phyloP scores from a whole-genome alignment of 768 basidiomycete species.

The Sporobolomyces pararoseus region DNA sequence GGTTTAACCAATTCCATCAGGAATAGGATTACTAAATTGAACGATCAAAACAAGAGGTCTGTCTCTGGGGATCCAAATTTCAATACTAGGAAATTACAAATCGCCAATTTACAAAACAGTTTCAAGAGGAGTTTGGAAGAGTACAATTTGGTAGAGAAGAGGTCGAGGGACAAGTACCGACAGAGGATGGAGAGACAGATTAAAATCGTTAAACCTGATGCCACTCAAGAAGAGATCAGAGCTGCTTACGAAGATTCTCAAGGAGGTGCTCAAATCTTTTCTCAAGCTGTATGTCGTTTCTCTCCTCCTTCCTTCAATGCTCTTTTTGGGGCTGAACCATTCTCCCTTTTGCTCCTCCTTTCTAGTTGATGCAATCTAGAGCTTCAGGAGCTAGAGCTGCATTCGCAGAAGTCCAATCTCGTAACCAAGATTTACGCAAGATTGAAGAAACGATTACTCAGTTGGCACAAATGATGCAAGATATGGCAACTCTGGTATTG shows the following conservation, averaged over 20 bases:
- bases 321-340: too few relatives aligned
- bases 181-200: constrained; percentile 54
- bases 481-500: constrained; percentile 53
- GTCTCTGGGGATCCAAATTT: constrained; percentile 43
- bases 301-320: background rate
- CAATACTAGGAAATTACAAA: constrained; percentile 46
- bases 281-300: constrained; percentile 39
- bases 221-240: constrained; percentile 44
- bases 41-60: constrained; percentile 50
- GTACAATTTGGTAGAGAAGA: constrained; percentile 54
- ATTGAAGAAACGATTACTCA: constrained; percentile 86
- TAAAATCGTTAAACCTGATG: constrained; percentile 51
- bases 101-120: constrained; percentile 51
- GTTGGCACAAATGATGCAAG: constrained; percentile 79
- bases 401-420: constrained; percentile 80
- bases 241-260: constrained; percentile 42
- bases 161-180: constrained; percentile 53
- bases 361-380: constrained; percentile 64
- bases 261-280: constrained; percentile 43
- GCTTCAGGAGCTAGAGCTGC: constrained; percentile 78
- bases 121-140: constrained; percentile 53
- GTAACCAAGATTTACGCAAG: constrained; percentile 76
- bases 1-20: constrained; percentile 50
- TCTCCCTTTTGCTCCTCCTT: too few relatives aligned
- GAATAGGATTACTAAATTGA: constrained; percentile 50